Evolutionary conservation across 768 basidiomycete species (phyloP).

Genomic region (Galerina marginata): DNA sequence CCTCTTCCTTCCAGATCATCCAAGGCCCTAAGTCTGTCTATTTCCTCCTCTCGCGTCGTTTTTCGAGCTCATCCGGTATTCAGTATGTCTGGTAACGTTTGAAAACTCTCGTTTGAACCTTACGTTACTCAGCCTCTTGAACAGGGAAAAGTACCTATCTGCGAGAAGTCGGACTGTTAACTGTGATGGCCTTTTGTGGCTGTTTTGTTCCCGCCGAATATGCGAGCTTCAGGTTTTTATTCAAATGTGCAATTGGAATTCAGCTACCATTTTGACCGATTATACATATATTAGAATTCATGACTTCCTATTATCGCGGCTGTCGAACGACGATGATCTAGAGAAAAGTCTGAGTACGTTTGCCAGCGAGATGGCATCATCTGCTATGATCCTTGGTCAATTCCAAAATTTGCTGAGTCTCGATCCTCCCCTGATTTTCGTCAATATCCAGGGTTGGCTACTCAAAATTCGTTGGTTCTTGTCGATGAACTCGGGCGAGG

Average conservation of each 20-base stretch:
- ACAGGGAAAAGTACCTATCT: conserved; percentile 93
- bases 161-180: conserved; percentile 82
- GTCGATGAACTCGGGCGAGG: conserved; percentile 95
- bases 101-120: not conserved
- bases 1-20: conserved; percentile 88
- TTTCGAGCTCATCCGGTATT: not conserved
- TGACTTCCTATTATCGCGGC: conserved; percentile 80
- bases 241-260: not conserved
- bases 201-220: conserved; percentile 95
- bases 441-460: conserved; percentile 62
- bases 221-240: conserved; percentile 78
- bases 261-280: not conserved
- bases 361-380: conserved; percentile 91
- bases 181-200: conserved; percentile 87
- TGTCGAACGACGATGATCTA: conserved; percentile 94
- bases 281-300: conserved; percentile 57
- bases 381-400: conserved; percentile 87
- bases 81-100: conserved; percentile 50
- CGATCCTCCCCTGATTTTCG: not conserved
- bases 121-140: not conserved
- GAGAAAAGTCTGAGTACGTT: conserved; percentile 93
- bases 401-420: not conserved
- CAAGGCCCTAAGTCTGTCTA: conserved; percentile 84
- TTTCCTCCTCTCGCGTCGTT: not conserved
- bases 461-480: conserved; percentile 72